These are phyloP conservation scores for Russula virescens DNA, from an alignment of 768 basidiomycete genomes.

Conservation along the genomic window DNA sequence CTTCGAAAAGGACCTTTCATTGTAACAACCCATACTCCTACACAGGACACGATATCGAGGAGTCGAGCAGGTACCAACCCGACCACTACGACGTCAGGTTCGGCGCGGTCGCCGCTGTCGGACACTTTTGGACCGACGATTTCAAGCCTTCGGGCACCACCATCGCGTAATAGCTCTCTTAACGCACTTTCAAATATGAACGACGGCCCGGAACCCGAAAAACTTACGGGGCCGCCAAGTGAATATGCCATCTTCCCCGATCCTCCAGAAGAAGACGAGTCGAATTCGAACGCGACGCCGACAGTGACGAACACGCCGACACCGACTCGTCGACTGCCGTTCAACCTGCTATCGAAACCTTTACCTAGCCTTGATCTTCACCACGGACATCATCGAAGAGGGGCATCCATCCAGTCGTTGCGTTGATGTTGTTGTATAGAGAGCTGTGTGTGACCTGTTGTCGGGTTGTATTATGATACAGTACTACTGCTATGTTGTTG, in stretches of 20 bases:
- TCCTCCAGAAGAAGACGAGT: constrained; percentile 46
- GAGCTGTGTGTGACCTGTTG: too few relatives aligned
- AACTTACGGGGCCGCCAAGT: constrained; percentile 57
- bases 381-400: constrained; percentile 37
- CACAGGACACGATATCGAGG: constrained; percentile 39
- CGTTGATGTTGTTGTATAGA: constrained; percentile 16
- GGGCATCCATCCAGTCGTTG: constrained; percentile 35
- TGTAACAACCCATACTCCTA: constrained; percentile 21
- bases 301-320: constrained; percentile 21
- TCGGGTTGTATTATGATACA: too few relatives aligned
- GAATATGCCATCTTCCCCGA: constrained; percentile 70
- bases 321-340: constrained; percentile 40
- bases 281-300: constrained; percentile 27
- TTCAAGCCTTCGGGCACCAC: constrained; percentile 48
- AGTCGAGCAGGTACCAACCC: constrained; percentile 67
- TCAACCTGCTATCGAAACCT: constrained; percentile 61
- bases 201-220: constrained; percentile 42
- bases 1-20: constrained; percentile 41
- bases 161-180: constrained; percentile 46
- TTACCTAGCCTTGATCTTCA: constrained; percentile 32
- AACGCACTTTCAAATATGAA: constrained; percentile 34
- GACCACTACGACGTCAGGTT: constrained; percentile 39
- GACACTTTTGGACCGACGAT: constrained; percentile 26
- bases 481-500: too few relatives aligned
- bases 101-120: constrained; percentile 33